These are phyloP conservation scores for Pulveroboletus sp. DNA, from an alignment of 768 basidiomycete genomes.

Conservation along the genomic window DNA sequence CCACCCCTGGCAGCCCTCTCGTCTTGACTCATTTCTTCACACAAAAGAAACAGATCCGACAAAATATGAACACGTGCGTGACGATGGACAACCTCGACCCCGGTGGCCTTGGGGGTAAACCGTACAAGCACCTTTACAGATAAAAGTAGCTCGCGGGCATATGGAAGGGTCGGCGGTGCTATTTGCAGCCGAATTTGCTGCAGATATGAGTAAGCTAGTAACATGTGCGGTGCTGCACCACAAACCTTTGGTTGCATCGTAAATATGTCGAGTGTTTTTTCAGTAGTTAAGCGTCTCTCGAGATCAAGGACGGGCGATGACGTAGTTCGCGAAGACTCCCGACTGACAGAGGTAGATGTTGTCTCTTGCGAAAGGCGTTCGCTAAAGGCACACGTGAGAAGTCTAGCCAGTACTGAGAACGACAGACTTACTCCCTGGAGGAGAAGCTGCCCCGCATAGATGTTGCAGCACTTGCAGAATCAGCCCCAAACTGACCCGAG, in stretches of 20 bases:
- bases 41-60: conserved; percentile 88
- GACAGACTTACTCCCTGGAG: conserved; percentile 50
- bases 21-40: conserved; percentile 72
- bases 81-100: conserved; percentile 66
- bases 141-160: conserved; percentile 69
- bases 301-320: conserved; percentile 67
- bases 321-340: conserved; percentile 47
- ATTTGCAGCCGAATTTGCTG: conserved; percentile 92
- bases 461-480: conserved; percentile 42
- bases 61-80: conserved; percentile 84
- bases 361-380: conserved; percentile 61
- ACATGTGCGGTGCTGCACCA: background rate
- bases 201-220: conserved; percentile 4
- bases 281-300: conserved; percentile 72
- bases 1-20: conserved; percentile 48
- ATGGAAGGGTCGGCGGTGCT: conserved; percentile 71
- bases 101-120: conserved; percentile 73
- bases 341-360: conserved; percentile 47
- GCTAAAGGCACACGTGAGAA: conserved; percentile 31
- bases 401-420: background rate
- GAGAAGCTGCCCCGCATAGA: conserved; percentile 50
- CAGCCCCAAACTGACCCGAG: conserved; percentile 20
- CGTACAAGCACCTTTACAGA: conserved; percentile 68
- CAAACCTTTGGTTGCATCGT: conserved; percentile 88
- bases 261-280: conserved; percentile 86